These are phyloP conservation scores for Mycena venus DNA, from an alignment of 768 basidiomycete genomes.

Conservation along the genomic window DNA sequence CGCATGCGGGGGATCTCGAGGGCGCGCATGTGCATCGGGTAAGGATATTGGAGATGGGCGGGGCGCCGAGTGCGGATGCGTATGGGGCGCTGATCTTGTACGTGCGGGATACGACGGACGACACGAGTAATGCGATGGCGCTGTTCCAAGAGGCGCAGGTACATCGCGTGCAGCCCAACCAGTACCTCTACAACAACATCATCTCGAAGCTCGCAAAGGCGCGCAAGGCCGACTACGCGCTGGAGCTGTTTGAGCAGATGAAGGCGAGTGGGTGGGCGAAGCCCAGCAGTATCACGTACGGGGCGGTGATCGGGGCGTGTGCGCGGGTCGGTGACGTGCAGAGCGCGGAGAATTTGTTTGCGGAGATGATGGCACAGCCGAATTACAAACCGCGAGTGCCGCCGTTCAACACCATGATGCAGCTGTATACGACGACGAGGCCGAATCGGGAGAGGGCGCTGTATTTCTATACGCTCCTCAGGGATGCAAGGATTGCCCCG, in stretches of 20 bases:
- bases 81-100: slow-evolving; percentile 92
- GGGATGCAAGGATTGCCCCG: slow-evolving; percentile 71
- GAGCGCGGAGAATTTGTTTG: slow-evolving; percentile 86
- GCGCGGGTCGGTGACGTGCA: slow-evolving; percentile 90
- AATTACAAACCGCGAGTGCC: slow-evolving; percentile 93
- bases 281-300: slow-evolving; percentile 89
- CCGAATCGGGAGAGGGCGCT: slow-evolving; percentile 86
- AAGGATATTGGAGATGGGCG: slow-evolving; percentile 82
- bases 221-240: slow-evolving; percentile 90
- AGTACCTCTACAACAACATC: slow-evolving; percentile 96
- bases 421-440: slow-evolving; percentile 92
- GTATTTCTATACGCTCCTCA: slow-evolving; percentile 79
- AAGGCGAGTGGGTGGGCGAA: slow-evolving; percentile 72
- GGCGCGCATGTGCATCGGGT: slow-evolving; percentile 85
- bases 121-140: slow-evolving; percentile 87
- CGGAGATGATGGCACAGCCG: slow-evolving; percentile 80
- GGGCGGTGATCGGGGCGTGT: slow-evolving; percentile 94
- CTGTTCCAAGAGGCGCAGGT: slow-evolving; percentile 85
- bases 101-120: slow-evolving; percentile 96
- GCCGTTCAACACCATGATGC: slow-evolving; percentile 99
- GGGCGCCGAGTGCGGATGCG: slow-evolving; percentile 87
- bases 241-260: slow-evolving; percentile 92
- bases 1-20: slow-evolving; percentile 84
- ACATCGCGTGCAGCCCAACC: slow-evolving; percentile 80
- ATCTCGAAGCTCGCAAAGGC: slow-evolving; percentile 97